phyloP scores from a whole-genome alignment of 176 grass and related monocot genomes.

The Cenchrus fungigraminus region DNA sequence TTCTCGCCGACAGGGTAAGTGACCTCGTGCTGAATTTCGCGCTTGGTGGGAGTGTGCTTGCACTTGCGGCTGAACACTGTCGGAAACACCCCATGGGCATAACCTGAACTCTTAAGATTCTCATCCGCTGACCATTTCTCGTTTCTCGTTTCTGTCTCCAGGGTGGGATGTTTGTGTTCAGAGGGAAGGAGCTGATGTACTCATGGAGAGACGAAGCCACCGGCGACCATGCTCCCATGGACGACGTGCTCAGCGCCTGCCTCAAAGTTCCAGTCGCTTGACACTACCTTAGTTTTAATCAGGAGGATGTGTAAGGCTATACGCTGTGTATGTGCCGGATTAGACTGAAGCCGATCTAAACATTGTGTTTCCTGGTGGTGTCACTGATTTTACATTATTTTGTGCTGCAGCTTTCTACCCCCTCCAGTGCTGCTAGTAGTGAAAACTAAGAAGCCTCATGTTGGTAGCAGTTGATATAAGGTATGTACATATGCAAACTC shows the following conservation, averaged over 20 bases:
- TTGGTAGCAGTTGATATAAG: too few relatives aligned
- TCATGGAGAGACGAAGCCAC: slow-evolving; percentile 83
- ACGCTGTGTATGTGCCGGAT: background rate
- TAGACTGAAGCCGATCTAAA: background rate
- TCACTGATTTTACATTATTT: too few relatives aligned
- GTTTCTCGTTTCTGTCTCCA: background rate
- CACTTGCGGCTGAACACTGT: background rate
- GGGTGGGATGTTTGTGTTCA: slow-evolving; percentile 93
- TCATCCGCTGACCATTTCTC: background rate
- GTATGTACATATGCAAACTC: too few relatives aligned
- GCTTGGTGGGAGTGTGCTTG: too few relatives aligned
- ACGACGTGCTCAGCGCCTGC: slow-evolving; percentile 56
- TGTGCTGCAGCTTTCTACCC: too few relatives aligned
- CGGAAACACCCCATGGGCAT: background rate
- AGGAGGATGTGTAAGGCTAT: background rate
- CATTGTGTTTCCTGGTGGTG: too few relatives aligned
- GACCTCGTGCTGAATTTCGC: background rate
- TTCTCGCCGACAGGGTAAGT: slow-evolving; percentile 79
- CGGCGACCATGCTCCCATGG: slow-evolving; percentile 78
- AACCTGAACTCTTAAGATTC: background rate
- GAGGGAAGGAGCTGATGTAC: slow-evolving; percentile 69
- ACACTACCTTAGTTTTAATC: background rate
- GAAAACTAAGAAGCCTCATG: too few relatives aligned
- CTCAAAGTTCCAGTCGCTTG: slow-evolving; percentile 20
- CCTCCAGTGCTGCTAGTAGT: too few relatives aligned